phyloP scores from a whole-genome alignment of 768 basidiomycete species.

The Amanita muscaria region DNA sequence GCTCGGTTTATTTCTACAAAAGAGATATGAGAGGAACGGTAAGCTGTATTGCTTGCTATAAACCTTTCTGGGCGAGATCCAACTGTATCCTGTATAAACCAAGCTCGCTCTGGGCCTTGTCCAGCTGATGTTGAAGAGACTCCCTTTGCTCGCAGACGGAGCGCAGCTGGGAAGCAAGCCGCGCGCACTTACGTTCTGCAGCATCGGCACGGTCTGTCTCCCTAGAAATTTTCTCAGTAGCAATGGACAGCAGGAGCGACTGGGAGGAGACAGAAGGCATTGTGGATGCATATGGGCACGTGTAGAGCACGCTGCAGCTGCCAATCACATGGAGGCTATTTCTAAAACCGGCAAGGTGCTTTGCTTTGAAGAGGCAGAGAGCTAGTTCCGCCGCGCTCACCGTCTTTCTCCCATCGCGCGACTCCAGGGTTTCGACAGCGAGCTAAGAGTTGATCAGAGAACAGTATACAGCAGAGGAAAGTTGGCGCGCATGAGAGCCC shows the following conservation, averaged over 20 bases:
- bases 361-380: background rate
- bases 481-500: background rate
- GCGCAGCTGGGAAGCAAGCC: conserved; percentile 25
- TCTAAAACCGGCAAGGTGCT: conserved; percentile 1
- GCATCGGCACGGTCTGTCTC: conserved; percentile 33
- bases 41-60: background rate
- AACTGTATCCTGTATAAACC: conserved; percentile 49
- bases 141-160: conserved; percentile 23
- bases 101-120: conserved; percentile 36
- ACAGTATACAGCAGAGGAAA: too few relatives aligned
- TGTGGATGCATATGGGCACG: background rate
- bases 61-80: conserved; percentile 46
- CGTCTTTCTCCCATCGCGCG: background rate
- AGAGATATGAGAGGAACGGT: background rate
- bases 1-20: conserved; percentile 41
- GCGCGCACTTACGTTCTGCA: conserved; percentile 24
- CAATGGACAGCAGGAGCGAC: conserved; percentile 4
- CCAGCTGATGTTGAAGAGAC: conserved; percentile 22
- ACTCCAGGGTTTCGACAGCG: too few relatives aligned
- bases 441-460: too few relatives aligned
- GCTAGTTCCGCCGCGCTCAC: background rate
- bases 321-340: conserved; percentile 5
- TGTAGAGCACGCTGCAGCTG: background rate
- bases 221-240: conserved; percentile 15
- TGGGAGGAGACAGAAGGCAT: conserved; percentile 1